A percentile compares a stretch with the other conserved stretches of the same genome.
Evolutionary conservation across 306 rosid genomes (phyloP).

Genomic region (Trifolium pratense): DNA sequence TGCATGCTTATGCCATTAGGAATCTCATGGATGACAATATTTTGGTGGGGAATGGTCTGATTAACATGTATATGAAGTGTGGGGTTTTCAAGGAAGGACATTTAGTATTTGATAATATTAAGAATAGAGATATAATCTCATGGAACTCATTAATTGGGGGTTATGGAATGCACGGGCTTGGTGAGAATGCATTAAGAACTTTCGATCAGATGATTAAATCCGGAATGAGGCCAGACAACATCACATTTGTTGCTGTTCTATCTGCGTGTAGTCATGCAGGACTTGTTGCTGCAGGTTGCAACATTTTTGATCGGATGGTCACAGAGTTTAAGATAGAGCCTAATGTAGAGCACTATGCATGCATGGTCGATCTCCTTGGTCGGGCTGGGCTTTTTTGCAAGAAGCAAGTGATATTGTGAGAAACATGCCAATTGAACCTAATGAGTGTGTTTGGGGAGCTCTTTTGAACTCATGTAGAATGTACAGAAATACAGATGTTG

Average conservation of each 20-base stretch:
- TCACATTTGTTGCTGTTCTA: slow-evolving; percentile 72
- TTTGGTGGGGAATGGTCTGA: slow-evolving; percentile 78
- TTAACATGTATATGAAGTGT: slow-evolving; percentile 83
- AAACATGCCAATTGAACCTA: slow-evolving; percentile 77
- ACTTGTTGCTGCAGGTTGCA: slow-evolving; percentile 62
- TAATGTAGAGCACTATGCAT: slow-evolving; percentile 77
- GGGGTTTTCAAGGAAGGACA: slow-evolving; percentile 70
- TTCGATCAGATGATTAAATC: slow-evolving; percentile 62
- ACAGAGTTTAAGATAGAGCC: slow-evolving; percentile 62
- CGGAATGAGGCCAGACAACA: slow-evolving; percentile 65
- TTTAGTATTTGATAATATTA: slow-evolving; percentile 57
- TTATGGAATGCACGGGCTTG: slow-evolving; percentile 84
- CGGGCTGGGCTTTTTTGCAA: slow-evolving; percentile 78
- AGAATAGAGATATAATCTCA: slow-evolving; percentile 65
- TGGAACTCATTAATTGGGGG: slow-evolving; percentile 88
- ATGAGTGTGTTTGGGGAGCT: slow-evolving; percentile 80
- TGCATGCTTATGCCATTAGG: slow-evolving; percentile 67
- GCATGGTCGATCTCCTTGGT: slow-evolving; percentile 85
- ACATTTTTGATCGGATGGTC: slow-evolving; percentile 60
- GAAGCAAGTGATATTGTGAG: slow-evolving; percentile 71
- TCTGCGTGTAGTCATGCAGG: slow-evolving; percentile 91
- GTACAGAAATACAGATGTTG: slow-evolving; percentile 60
- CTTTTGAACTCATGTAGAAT: slow-evolving; percentile 75
- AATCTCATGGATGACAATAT: slow-evolving; percentile 61
- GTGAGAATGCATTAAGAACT: slow-evolving; percentile 63